Percentiles rank a stretch among this genome's conserved stretches.
phyloP scores from a whole-genome alignment of 352 stramenopile genomes.

The Phytophthora meadii region DNA sequence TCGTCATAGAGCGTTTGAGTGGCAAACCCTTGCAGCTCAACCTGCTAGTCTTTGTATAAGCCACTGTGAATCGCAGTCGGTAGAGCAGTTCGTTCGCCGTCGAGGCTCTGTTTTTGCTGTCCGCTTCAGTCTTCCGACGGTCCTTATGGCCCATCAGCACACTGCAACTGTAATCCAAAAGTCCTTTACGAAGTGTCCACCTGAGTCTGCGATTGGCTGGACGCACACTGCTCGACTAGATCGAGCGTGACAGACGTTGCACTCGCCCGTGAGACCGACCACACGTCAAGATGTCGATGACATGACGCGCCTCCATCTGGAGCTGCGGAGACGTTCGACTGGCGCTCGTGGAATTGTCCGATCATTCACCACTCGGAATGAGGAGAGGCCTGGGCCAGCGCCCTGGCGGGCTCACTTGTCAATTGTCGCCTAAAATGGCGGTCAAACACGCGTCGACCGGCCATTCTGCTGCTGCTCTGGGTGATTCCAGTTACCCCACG shows the following conservation, averaged over 20 bases:
- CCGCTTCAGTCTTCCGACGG: conserved; percentile 1
- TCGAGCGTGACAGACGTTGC: conserved; percentile 16
- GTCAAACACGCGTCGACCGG: conserved; percentile 7
- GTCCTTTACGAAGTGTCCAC: conserved; percentile 17
- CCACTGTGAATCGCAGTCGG: too few species aligned
- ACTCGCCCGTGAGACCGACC: conserved; percentile 15
- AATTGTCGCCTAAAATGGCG: conserved; percentile 21
- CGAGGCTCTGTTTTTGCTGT: too few species aligned
- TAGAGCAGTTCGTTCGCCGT: too few species aligned
- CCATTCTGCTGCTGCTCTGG: background rate
- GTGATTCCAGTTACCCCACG: conserved; percentile 1
- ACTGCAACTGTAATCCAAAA: conserved; percentile 8
- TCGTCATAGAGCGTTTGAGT: too few species aligned
- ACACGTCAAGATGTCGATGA: conserved; percentile 17
- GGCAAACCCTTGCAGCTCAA: too few species aligned
- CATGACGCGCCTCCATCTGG: conserved; percentile 14
- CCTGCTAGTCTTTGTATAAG: too few species aligned
- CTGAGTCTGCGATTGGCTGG: conserved; percentile 6
- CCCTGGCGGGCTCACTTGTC: conserved; percentile 9
- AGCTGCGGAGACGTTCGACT: conserved; percentile 10
- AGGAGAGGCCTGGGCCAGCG: background rate
- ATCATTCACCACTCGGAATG: conserved; percentile 4
- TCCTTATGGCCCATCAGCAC: conserved; percentile 9
- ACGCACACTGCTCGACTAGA: conserved; percentile 24
- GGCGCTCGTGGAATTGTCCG: conserved; percentile 2